phyloP scores from a whole-genome alignment of 495 filamentous ascomycete genomes.

The Aspergillus sparsus region DNA sequence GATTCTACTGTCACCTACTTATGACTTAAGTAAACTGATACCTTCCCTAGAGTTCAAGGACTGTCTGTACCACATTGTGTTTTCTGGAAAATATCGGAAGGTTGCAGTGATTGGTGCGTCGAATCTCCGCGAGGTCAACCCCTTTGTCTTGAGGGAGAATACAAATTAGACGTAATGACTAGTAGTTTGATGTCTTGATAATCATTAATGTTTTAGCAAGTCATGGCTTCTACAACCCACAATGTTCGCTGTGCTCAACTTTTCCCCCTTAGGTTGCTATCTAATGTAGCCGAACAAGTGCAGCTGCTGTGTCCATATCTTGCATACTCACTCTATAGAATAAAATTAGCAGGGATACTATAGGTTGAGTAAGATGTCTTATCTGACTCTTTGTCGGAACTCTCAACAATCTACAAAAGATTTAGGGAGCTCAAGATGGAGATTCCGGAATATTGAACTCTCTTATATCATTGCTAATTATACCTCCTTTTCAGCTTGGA shows the following conservation, averaged over 20 bases:
- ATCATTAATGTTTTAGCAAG: neutral
- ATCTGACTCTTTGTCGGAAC: too few species aligned
- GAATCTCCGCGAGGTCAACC: constrained; percentile 16
- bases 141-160: constrained; percentile 20
- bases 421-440: too few species aligned
- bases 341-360: too few species aligned
- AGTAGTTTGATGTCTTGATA: neutral
- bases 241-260: constrained; percentile 1
- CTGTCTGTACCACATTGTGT: constrained; percentile 25
- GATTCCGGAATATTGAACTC: too few species aligned
- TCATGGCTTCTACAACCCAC: constrained; percentile 3
- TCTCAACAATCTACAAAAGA: too few species aligned
- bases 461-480: too few species aligned
- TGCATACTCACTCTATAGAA: too few species aligned
- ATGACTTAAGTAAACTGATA: constrained; percentile 24
- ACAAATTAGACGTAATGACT: neutral
- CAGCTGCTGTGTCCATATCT: too few species aligned
- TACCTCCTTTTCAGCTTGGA: too few species aligned
- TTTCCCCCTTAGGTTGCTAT: too few species aligned
- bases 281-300: too few species aligned
- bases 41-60: constrained; percentile 21
- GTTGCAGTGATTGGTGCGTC: constrained; percentile 21
- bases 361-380: too few species aligned
- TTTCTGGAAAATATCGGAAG: constrained; percentile 24
- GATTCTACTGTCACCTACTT: constrained; percentile 18